These are phyloP conservation scores for Kazachstania bromeliacearum DNA, from an alignment of 805 yeast genomes.

Conservation along the genomic window DNA sequence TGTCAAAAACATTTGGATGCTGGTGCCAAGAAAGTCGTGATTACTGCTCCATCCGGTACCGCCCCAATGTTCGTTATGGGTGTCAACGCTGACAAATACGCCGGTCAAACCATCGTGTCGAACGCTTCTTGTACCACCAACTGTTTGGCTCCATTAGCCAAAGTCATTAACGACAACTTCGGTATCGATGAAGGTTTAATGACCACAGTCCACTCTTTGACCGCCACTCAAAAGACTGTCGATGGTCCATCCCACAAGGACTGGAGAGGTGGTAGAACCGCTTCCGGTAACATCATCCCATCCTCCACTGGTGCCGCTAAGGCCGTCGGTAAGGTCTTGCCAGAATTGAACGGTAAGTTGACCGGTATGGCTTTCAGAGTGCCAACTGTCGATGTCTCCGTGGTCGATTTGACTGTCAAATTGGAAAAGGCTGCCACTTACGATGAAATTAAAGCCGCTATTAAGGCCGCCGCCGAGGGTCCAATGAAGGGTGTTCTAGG, in stretches of 20 bases:
- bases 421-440: slow-evolving; percentile 48
- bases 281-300: slow-evolving; percentile 67
- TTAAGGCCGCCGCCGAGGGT: slow-evolving; percentile 53
- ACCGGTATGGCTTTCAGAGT: slow-evolving; percentile 70
- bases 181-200: slow-evolving; percentile 67
- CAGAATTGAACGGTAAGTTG: slow-evolving; percentile 61
- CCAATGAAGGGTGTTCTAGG: slow-evolving; percentile 53
- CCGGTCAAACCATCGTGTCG: slow-evolving; percentile 50
- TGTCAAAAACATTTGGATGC: slow-evolving; percentile 62
- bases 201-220: slow-evolving; percentile 67
- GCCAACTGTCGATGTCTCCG: slow-evolving; percentile 65
- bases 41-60: slow-evolving; percentile 63
- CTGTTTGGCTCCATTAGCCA: slow-evolving; percentile 67
- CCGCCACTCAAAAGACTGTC: slow-evolving; percentile 66
- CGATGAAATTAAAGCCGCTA: slow-evolving; percentile 52
- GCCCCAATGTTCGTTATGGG: slow-evolving; percentile 70
- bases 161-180: slow-evolving; percentile 54
- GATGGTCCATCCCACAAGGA: slow-evolving; percentile 73
- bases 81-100: slow-evolving; percentile 54
- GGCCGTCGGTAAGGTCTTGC: slow-evolving; percentile 68
- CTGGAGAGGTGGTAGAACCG: slow-evolving; percentile 77
- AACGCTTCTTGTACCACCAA: slow-evolving; percentile 70
- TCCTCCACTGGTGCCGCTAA: slow-evolving; percentile 72
- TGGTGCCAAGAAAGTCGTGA: slow-evolving; percentile 66
- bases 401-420: slow-evolving; percentile 62